phyloP scores from a whole-genome alignment of 164 flowering plant genomes.

The Saururus chinensis region DNA sequence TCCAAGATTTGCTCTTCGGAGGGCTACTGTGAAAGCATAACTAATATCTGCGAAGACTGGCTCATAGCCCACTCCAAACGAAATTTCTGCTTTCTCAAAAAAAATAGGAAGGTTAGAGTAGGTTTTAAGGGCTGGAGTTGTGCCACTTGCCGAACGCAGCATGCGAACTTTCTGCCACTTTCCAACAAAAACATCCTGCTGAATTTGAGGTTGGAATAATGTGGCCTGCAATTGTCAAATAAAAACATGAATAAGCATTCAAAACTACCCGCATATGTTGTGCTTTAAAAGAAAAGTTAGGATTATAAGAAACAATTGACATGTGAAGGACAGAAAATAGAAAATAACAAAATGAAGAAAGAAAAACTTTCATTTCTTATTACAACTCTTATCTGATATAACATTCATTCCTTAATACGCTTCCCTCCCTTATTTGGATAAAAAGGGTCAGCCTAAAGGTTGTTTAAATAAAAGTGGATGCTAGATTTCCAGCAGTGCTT shows the following conservation, averaged over 20 bases:
- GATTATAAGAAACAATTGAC: too few species aligned
- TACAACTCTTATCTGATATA: too few species aligned
- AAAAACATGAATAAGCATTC: background rate
- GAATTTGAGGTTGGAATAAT: slow-evolving; percentile 85
- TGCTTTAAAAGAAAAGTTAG: background rate
- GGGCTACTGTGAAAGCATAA: slow-evolving; percentile 96
- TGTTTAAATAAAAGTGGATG: too few species aligned
- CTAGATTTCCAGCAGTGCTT: too few species aligned
- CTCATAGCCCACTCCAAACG: slow-evolving; percentile 92
- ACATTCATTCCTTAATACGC: too few species aligned
- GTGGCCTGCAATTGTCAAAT: slow-evolving; percentile 59
- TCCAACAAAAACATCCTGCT: slow-evolving; percentile 80
- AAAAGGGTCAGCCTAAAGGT: too few species aligned
- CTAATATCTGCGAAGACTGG: slow-evolving; percentile 87
- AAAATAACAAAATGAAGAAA: too few species aligned
- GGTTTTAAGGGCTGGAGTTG: slow-evolving; percentile 96
- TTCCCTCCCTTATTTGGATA: too few species aligned
- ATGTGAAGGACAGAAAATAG: too few species aligned
- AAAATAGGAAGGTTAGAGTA: slow-evolving; percentile 67
- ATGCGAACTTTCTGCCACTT: slow-evolving; percentile 87
- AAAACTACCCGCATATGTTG: background rate
- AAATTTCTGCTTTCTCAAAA: slow-evolving; percentile 69
- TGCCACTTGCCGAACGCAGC: slow-evolving; percentile 93
- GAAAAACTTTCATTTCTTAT: too few species aligned
- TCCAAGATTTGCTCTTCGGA: slow-evolving; percentile 90